Evolutionary conservation across 2,329 filamentous ascomycete species (phyloP).

Genomic region (Diaporthe eres): DNA sequence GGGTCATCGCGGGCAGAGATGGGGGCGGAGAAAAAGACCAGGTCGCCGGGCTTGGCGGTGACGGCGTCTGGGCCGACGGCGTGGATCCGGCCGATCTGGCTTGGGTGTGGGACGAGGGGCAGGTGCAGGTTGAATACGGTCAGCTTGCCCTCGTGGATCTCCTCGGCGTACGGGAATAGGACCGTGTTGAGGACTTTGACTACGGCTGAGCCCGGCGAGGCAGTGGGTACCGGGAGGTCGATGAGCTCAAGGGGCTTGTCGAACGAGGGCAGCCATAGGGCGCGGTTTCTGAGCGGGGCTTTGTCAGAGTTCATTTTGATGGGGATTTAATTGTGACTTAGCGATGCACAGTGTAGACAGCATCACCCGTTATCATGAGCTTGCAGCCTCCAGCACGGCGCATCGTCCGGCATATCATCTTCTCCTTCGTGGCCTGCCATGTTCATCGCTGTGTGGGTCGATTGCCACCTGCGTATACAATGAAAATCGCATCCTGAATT

Average conservation of each 20-base stretch:
- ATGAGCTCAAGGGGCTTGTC: conserved; percentile 2
- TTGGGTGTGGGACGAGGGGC: background rate
- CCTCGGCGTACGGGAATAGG: background rate
- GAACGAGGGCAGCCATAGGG: conserved; percentile 1
- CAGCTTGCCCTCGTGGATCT: background rate
- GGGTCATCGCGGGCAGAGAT: background rate
- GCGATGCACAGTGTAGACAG: background rate
- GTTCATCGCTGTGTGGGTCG: background rate
- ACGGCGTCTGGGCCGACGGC: background rate
- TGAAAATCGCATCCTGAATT: background rate
- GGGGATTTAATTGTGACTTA: background rate
- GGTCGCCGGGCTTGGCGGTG: background rate
- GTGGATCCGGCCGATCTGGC: background rate
- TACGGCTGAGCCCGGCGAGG: background rate
- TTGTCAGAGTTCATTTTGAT: background rate
- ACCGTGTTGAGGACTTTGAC: background rate
- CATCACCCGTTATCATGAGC: background rate
- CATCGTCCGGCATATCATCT: background rate
- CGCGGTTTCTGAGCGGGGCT: background rate
- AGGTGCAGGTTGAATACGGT: background rate
- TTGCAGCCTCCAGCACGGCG: background rate
- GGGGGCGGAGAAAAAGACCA: background rate
- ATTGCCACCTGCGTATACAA: background rate
- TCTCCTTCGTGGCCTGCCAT: background rate
- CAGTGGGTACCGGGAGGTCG: background rate